phyloP scores from a whole-genome alignment of 164 flowering plant genomes.

The Magnolia officinalis region DNA sequence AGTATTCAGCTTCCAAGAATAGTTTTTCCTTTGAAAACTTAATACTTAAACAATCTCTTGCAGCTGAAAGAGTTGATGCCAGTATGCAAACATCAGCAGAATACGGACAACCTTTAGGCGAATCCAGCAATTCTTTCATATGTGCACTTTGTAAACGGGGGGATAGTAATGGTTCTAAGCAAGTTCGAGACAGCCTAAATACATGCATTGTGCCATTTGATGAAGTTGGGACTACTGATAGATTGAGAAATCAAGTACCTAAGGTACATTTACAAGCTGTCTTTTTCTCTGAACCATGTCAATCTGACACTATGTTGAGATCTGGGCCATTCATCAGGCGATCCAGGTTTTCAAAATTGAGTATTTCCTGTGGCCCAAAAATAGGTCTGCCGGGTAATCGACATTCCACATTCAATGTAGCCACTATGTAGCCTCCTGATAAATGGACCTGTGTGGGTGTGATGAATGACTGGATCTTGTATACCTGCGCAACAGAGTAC shows the following conservation, averaged over 20 bases:
- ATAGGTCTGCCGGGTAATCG: too few relatives aligned
- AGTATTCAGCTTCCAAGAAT: slow-evolving; percentile 41
- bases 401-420: too few relatives aligned
- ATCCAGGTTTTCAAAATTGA: too few relatives aligned
- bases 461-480: too few relatives aligned
- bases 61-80: slow-evolving; percentile 42
- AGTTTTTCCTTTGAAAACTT: slow-evolving; percentile 83
- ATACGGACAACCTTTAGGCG: slow-evolving; percentile 20
- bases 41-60: slow-evolving; percentile 47
- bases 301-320: too few relatives aligned
- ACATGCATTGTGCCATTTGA: slow-evolving; percentile 35
- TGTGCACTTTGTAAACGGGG: slow-evolving; percentile 58
- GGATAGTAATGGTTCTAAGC: slow-evolving; percentile 20
- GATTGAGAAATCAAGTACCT: slow-evolving; percentile 11
- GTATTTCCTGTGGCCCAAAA: too few relatives aligned
- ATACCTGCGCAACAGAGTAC: too few relatives aligned
- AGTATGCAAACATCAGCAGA: slow-evolving; percentile 43
- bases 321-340: too few relatives aligned
- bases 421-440: too few relatives aligned
- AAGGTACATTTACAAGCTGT: slow-evolving; percentile 22
- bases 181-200: slow-evolving; percentile 47
- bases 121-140: slow-evolving; percentile 30
- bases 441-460: too few relatives aligned
- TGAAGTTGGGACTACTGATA: slow-evolving; percentile 22
- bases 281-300: not conserved